Evolutionary conservation across 2,329 filamentous ascomycete genomes (phyloP).

Genomic region (Penicillium sp.): DNA sequence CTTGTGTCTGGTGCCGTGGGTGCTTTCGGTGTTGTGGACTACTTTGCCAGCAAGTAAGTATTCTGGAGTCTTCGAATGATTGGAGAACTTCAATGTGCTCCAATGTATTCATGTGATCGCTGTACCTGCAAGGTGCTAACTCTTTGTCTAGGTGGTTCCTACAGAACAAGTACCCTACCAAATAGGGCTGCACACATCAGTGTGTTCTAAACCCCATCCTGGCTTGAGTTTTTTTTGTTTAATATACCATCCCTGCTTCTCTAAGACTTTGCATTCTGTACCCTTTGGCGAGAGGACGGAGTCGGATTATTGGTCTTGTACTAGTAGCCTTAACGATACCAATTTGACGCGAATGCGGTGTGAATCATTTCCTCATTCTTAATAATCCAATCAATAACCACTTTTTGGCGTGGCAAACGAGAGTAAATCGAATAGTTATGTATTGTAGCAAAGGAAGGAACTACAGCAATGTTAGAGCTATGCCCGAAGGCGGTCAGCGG

Average conservation of each 20-base stretch:
- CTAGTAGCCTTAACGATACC: constrained; percentile 6
- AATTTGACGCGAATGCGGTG: neutral
- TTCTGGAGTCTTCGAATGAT: neutral
- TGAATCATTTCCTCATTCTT: neutral
- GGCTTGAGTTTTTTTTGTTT: constrained; percentile 11
- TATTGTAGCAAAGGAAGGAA: neutral
- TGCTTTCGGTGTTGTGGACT: constrained; percentile 47
- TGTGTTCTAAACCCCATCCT: neutral
- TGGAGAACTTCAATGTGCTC: neutral
- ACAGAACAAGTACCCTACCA: constrained; percentile 52
- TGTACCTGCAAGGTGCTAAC: constrained; percentile 9
- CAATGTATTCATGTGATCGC: neutral
- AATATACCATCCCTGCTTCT: constrained; percentile 30
- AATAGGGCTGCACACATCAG: constrained; percentile 31
- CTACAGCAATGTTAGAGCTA: neutral
- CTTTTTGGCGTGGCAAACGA: neutral
- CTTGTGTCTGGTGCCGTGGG: constrained; percentile 45
- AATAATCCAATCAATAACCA: neutral
- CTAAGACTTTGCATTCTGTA: constrained; percentile 15
- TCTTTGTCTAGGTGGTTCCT: constrained; percentile 45
- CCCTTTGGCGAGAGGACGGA: constrained; percentile 16
- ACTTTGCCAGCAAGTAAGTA: constrained; percentile 52
- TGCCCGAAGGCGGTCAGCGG: constrained; percentile 35
- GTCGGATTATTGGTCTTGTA: constrained; percentile 12
- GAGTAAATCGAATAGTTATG: neutral